These are phyloP conservation scores for Acer yangbiense DNA, from an alignment of 345 rosid genomes.

Conservation along the genomic window DNA sequence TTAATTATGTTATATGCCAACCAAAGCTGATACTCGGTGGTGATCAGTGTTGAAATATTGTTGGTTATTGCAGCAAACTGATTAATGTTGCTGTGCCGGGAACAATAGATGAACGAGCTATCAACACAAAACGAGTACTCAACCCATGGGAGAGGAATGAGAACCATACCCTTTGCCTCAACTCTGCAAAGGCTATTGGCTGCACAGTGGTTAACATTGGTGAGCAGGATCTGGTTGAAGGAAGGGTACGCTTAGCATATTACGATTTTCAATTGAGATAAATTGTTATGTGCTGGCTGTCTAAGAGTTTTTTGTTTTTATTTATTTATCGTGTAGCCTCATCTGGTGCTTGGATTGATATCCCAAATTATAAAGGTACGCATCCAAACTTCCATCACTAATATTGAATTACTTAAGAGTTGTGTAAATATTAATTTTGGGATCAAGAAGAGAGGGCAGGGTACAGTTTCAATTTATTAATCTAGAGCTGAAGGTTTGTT, in stretches of 20 bases:
- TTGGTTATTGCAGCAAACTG: conserved; percentile 62
- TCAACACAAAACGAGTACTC: conserved; percentile 77
- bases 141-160: conserved; percentile 95
- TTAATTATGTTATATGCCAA: not conserved
- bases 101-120: conserved; percentile 92
- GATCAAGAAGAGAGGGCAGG: not conserved
- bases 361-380: conserved; percentile 95
- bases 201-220: conserved; percentile 89
- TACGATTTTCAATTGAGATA: conserved; percentile 18
- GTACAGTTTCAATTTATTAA: not conserved
- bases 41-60: conserved; percentile 20
- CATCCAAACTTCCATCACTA: conserved; percentile 9
- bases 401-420: not conserved
- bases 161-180: conserved; percentile 92
- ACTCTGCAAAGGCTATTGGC: conserved; percentile 91
- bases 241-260: conserved; percentile 58
- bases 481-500: not conserved
- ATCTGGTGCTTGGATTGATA: conserved; percentile 84
- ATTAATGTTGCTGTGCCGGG: conserved; percentile 90
- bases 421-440: not conserved
- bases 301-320: conserved; percentile 9
- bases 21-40: conserved; percentile 12
- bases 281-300: conserved; percentile 3
- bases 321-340: conserved; percentile 60
- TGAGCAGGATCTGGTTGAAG: conserved; percentile 83